Evolutionary conservation across 441 rosid species (phyloP).

Genomic region (Erodium trifolium): DNA sequence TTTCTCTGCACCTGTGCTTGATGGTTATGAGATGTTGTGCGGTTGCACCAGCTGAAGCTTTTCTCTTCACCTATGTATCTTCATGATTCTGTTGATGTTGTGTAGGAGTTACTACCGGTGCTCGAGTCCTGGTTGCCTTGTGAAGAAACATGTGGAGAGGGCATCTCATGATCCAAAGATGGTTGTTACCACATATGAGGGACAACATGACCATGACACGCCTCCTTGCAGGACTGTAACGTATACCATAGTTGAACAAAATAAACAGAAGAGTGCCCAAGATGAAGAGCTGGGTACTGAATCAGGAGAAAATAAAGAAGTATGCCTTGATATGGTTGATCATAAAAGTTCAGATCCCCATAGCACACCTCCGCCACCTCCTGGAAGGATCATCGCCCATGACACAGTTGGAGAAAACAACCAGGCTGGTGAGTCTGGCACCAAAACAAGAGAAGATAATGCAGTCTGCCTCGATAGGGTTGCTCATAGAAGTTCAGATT

Average conservation of each 20-base stretch:
- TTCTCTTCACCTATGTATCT: too few relatives aligned
- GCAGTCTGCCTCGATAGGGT: too few relatives aligned
- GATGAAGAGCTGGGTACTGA: slow-evolving; percentile 17
- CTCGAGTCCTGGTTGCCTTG: slow-evolving; percentile 66
- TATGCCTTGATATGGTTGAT: slow-evolving; percentile 18
- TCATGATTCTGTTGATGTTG: slow-evolving; percentile 2
- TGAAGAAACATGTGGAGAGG: slow-evolving; percentile 18
- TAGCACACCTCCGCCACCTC: neutral
- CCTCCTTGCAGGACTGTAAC: slow-evolving; percentile 70
- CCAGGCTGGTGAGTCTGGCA: neutral
- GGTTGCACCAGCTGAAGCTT: slow-evolving; percentile 8
- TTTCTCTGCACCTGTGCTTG: neutral
- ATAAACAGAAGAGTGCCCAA: slow-evolving; percentile 10
- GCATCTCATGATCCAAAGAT: slow-evolving; percentile 24
- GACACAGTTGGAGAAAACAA: neutral
- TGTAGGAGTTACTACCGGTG: slow-evolving; percentile 88
- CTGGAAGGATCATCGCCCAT: too few relatives aligned
- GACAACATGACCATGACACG: slow-evolving; percentile 83
- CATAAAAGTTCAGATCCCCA: slow-evolving; percentile 17
- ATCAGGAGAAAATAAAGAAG: slow-evolving; percentile 24
- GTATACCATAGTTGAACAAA: slow-evolving; percentile 36
- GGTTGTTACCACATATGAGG: slow-evolving; percentile 89
- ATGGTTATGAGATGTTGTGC: slow-evolving; percentile 24
- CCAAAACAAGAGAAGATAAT: neutral
- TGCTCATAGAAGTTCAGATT: too few relatives aligned